A percentile compares a stretch with the other conserved stretches of the same genome.
Evolutionary conservation across 371 early-diverging fungal genomes (phyloP).

Genomic region (Vairimorpha necatrix): DNA sequence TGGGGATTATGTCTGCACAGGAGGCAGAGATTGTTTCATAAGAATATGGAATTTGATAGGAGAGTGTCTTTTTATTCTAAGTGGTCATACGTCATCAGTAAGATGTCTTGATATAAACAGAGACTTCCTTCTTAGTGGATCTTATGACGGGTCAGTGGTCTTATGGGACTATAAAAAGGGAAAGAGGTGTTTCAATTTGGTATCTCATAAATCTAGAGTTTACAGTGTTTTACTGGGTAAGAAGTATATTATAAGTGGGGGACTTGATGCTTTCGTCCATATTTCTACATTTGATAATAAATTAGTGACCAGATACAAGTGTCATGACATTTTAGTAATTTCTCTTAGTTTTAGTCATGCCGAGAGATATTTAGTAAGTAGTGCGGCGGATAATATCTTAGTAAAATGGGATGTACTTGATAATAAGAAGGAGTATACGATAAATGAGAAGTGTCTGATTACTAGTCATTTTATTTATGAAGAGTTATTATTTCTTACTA

Average conservation of each 20-base stretch:
- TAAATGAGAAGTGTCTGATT: constrained; percentile 30
- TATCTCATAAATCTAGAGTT: constrained; percentile 68
- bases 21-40: constrained; percentile 62
- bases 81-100: constrained; percentile 81
- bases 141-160: constrained; percentile 86
- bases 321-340: constrained; percentile 45
- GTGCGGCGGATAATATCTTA: constrained; percentile 54
- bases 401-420: constrained; percentile 53
- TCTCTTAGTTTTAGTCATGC: constrained; percentile 45
- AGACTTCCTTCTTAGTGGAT: constrained; percentile 79
- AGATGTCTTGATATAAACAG: constrained; percentile 83
- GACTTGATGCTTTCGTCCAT: constrained; percentile 53
- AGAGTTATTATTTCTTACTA: constrained; percentile 55
- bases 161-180: constrained; percentile 73
- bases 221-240: constrained; percentile 74
- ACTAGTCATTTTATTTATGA: constrained; percentile 46
- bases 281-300: constrained; percentile 49
- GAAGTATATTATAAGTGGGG: constrained; percentile 47
- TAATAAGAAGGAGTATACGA: constrained; percentile 30
- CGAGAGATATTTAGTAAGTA: constrained; percentile 48
- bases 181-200: constrained; percentile 39
- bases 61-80: constrained; percentile 62
- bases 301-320: background rate
- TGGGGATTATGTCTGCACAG: constrained; percentile 66
- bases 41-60: constrained; percentile 61